These are phyloP conservation scores for Tilletia horrida DNA, from an alignment of 1,284 basidiomycete species.

Conservation along the genomic window DNA sequence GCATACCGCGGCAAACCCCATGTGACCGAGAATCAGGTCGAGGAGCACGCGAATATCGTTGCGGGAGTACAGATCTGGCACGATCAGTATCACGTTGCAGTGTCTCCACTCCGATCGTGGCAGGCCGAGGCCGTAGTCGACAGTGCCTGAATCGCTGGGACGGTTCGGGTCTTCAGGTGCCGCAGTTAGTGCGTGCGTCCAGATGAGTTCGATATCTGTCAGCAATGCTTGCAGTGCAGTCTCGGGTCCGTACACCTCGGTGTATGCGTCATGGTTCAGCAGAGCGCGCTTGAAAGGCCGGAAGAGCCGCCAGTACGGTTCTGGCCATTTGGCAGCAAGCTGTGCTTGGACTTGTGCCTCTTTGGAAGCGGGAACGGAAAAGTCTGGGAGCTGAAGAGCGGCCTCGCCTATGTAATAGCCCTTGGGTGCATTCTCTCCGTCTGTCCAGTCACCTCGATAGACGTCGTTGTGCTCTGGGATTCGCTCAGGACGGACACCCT, in stretches of 20 bases:
- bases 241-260: constrained; percentile 40
- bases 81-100: constrained; percentile 80
- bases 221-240: constrained; percentile 42
- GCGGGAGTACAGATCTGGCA: constrained; percentile 87
- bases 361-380: constrained; percentile 37
- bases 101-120: constrained; percentile 25
- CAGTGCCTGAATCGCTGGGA: constrained; percentile 15
- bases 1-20: constrained; percentile 62
- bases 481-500: constrained; percentile 35
- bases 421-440: constrained; percentile 24
- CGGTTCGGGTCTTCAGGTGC: constrained; percentile 33
- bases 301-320: constrained; percentile 44
- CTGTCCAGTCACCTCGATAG: constrained; percentile 48
- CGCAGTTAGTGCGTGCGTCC: constrained; percentile 45
- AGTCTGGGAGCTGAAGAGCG: constrained; percentile 45
- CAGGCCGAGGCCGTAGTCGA: constrained; percentile 46
- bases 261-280: constrained; percentile 45
- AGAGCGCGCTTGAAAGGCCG: constrained; percentile 45
- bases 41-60: constrained; percentile 76
- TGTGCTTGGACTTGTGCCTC: constrained; percentile 30
- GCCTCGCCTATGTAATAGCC: constrained; percentile 36
- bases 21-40: constrained; percentile 70
- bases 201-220: constrained; percentile 42
- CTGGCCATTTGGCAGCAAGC: constrained; percentile 27
- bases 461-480: constrained; percentile 52